phyloP scores from a whole-genome alignment of 768 basidiomycete species.

The Lactifluus pinguis region DNA sequence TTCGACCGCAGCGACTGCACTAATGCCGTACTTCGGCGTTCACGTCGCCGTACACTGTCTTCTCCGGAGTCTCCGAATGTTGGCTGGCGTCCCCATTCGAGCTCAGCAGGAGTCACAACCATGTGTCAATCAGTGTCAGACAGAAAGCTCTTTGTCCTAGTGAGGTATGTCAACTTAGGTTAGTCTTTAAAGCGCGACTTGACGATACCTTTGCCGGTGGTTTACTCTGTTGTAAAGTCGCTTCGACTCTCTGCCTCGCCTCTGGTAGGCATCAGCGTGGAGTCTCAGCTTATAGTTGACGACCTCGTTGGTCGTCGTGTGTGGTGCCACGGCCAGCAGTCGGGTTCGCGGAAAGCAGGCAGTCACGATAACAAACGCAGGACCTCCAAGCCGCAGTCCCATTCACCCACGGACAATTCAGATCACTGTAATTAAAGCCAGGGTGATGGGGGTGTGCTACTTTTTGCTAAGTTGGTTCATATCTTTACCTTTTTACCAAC shows the following conservation, averaged over 20 bases:
- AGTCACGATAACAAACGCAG: background rate
- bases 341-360: background rate
- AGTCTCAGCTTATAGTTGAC: constrained; percentile 7
- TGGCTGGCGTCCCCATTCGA: background rate
- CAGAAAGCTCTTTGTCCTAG: no score
- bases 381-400: background rate
- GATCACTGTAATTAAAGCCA: background rate
- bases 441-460: no score
- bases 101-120: background rate
- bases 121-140: no score
- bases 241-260: constrained; percentile 16
- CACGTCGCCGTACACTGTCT: constrained; percentile 4
- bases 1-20: no score
- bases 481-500: no score
- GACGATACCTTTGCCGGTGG: background rate
- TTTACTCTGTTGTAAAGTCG: constrained; percentile 10
- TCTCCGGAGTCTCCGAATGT: background rate
- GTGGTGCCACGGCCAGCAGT: constrained; percentile 16
- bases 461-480: no score
- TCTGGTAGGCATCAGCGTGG: constrained; percentile 13
- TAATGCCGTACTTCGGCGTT: no score
- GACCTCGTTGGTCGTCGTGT: no score
- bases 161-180: no score
- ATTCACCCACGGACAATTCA: constrained; percentile 2
- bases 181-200: background rate